Evolutionary conservation across 192 early-diverging fungal genomes (phyloP), one percentile per base, ranked within the genome.

Genomic region (Podila verticillata): DNA sequence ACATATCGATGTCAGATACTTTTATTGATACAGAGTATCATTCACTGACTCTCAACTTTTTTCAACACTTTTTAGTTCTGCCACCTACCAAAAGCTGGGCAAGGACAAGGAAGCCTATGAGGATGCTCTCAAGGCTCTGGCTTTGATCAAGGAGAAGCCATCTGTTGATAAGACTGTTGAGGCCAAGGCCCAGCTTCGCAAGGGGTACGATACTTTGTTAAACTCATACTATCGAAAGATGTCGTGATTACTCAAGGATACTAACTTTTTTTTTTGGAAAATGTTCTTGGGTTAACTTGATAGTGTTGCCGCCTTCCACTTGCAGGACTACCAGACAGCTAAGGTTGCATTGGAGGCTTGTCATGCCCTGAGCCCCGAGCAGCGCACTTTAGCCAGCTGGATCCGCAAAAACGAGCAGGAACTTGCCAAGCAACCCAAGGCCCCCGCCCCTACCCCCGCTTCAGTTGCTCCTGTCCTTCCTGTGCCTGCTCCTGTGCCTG

Each of bases 61-160:
- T 56, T 36, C 5, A 0, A 49, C 6, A 26, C 44, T 9, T 22
- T 32, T 63, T 30, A 87, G 95, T 17, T 86, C 89, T 47, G 83
- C 80, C 26, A 82, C 85, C 17, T 88, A 92, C 74, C 73, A 84
- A 73, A 90, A 93, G 72, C 78, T 95, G 5, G 87, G 83, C 20
- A 86, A 90, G 62, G 69, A 68, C 49, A 73, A 85, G 13, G 70
- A 83, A 8, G 90, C 95, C 17, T 73, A 91, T 0, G 65, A 64
- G 15, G 95, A 96, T 84, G 93, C 92, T 6, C 66, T 81, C 13
- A 82, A 84, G 70, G 93, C 92, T 0, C 75, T 91, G 26, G 65
- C 56, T 39, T 74, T 93, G 32, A 68, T 89, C 30, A 82, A 84
- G 65, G 73, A 78, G 57, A 84, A 87, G 61, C 77, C 84, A 10